Evolutionary conservation across 1,284 basidiomycete genomes (phyloP).

Genomic region (Cryptococcus neoformans): DNA sequence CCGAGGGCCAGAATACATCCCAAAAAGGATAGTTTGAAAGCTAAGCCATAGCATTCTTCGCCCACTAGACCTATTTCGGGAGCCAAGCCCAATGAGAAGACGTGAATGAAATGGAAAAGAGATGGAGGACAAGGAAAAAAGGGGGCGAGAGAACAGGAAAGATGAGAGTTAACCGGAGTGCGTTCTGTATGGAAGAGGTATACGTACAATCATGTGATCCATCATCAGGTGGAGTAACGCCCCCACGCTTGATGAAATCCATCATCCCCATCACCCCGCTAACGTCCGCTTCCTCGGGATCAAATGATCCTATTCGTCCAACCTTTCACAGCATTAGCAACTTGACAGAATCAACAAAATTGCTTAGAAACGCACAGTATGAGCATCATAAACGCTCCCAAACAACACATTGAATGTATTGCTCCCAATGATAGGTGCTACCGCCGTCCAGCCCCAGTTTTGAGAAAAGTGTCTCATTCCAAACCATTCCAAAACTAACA

Average conservation of each 20-base stretch:
- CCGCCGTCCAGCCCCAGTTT: constrained; percentile 78
- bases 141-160: neutral
- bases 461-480: constrained; percentile 65
- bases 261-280: constrained; percentile 1
- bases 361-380: constrained; percentile 50
- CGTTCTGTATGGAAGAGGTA: too few species aligned
- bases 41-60: constrained; percentile 40
- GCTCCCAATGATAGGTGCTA: constrained; percentile 74
- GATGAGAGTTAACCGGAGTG: too few species aligned
- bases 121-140: too few species aligned
- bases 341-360: too few species aligned
- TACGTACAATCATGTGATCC: constrained; percentile 19
- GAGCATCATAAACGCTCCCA: constrained; percentile 71
- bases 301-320: neutral
- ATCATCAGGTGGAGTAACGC: constrained; percentile 11
- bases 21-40: constrained; percentile 41
- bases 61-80: constrained; percentile 33
- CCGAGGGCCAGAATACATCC: constrained; percentile 37
- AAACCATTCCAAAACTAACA: constrained; percentile 80
- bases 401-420: constrained; percentile 83
- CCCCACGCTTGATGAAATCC: constrained; percentile 7
- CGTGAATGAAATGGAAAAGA: too few species aligned
- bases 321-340: neutral
- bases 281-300: constrained; percentile 2
- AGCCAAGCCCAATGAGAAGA: too few species aligned